Evolutionary conservation across 2,329 filamentous ascomycete species (phyloP), one percentile per base, ranked within the genome.

Genomic region (Pyrenochaeta sp.): DNA sequence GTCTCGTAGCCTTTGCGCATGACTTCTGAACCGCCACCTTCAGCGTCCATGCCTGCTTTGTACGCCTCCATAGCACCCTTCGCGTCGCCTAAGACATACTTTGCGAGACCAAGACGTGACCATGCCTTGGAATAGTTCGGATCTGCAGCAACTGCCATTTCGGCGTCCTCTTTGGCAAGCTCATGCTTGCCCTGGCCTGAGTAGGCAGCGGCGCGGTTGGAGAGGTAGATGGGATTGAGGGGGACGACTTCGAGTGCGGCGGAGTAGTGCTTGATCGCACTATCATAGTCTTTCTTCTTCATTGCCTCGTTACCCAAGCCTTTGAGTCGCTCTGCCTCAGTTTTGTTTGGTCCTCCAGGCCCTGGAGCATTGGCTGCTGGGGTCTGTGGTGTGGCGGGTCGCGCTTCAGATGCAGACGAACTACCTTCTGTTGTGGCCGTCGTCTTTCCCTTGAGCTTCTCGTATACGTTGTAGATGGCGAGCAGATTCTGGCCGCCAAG

Each of bases 1-100:
- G 95, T 98, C 86, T 98, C 93, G 75, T 87, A 95, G 22, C 95
- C 95, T 81, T 94, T 96, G 84, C 93, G 94, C 95, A 98, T 98
- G 59, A 94, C 93, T 15, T 98, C 93, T 68, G 91, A 96, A 61
- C 95, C 95, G 52, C 95, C 95, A 50, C 95, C 94, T 80, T 99
- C 95, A 64, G 92, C 87, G 76, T 97, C 91, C 74, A 99, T 98
- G 52, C 95, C 95, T 77, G 91, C 87, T 79, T 90, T 83, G 81
- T 99, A 99, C 19, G 95, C 95, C 71, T 98, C 93, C 90, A 97
- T 96, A 64, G 91, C 90, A 49, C 92, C 95, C 80, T 90, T 89
- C 55, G 92, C 90, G 74, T 99, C 94, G 34, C 93, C 94, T 50
- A 97, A 86, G 15, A 94, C 94, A 79, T 94, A 99, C 61, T 90